A percentile compares a stretch with the other conserved stretches of the same genome.
phyloP scores from a whole-genome alignment of 2,329 filamentous ascomycete genomes.

The Phymatotrichopsis omnivora region DNA sequence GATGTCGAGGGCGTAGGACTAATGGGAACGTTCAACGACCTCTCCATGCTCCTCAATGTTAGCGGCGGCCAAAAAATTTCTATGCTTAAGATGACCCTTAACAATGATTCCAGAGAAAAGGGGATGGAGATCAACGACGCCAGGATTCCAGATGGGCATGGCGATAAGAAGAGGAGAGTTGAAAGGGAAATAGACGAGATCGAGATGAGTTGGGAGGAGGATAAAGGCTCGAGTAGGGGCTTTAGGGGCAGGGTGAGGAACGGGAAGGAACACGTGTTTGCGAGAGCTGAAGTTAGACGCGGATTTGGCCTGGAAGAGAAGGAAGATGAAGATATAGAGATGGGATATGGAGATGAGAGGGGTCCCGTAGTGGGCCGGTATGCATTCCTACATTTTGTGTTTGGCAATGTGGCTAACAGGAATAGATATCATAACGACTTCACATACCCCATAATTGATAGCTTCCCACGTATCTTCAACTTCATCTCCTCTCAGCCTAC shows the following conservation, averaged over 20 bases:
- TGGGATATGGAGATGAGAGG: constrained; percentile 29
- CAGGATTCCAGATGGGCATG: too few relatives aligned
- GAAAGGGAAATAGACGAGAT: too few relatives aligned
- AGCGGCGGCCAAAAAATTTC: constrained; percentile 73
- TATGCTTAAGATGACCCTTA: constrained; percentile 58
- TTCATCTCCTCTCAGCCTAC: constrained; percentile 37
- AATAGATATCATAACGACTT: constrained; percentile 38
- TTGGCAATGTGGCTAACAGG: too few relatives aligned
- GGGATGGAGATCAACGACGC: too few relatives aligned
- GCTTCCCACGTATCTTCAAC: constrained; percentile 71
- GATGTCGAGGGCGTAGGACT: constrained; percentile 39
- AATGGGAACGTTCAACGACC: constrained; percentile 47
- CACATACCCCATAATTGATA: constrained; percentile 68
- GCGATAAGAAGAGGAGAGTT: too few relatives aligned
- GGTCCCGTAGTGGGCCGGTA: too few relatives aligned
- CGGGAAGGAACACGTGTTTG: constrained; percentile 34
- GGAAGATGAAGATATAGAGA: constrained; percentile 7
- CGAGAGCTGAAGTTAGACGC: constrained; percentile 34
- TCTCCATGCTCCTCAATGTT: constrained; percentile 58
- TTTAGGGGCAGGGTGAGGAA: constrained; percentile 8
- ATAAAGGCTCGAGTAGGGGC: constrained; percentile 2
- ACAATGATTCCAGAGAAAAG: constrained; percentile 33
- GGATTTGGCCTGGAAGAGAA: constrained; percentile 20
- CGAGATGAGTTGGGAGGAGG: constrained; percentile 21
- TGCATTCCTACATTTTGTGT: too few relatives aligned